Conservation (phyloP, 805 yeast genomes). For the Kluyveromyces wickerhamii region DNA sequence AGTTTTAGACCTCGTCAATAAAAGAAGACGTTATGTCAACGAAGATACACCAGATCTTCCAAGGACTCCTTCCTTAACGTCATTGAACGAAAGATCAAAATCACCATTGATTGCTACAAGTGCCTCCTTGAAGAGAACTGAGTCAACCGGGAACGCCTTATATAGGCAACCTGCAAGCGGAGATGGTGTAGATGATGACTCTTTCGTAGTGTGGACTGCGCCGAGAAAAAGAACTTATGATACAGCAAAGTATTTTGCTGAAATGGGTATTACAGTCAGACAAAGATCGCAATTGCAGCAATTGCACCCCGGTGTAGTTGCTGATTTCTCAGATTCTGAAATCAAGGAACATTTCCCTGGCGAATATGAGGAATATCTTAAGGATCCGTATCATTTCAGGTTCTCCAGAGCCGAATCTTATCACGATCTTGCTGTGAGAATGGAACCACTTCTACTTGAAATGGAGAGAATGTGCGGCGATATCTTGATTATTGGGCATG, state of each 20-base stretch:
- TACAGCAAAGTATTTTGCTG: slow-evolving; percentile 61
- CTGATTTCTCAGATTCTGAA: slow-evolving; percentile 55
- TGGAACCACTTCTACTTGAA: slow-evolving; percentile 88
- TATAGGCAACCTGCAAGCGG: slow-evolving; percentile 35
- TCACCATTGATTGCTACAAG: slow-evolving; percentile 25
- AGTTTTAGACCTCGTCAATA: slow-evolving; percentile 33
- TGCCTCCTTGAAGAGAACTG: slow-evolving; percentile 19
- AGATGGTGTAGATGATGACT: slow-evolving; percentile 51
- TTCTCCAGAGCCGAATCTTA: slow-evolving; percentile 90
- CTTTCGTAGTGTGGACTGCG: slow-evolving; percentile 91
- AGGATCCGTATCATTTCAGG: slow-evolving; percentile 89
- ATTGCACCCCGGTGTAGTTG: slow-evolving; percentile 82
- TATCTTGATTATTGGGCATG: slow-evolving; percentile 86
- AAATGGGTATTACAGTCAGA: slow-evolving; percentile 53
- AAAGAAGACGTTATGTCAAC: slow-evolving; percentile 13
- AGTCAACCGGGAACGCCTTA: slow-evolving; percentile 19
- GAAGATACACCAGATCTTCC: neutral
- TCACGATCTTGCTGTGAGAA: slow-evolving; percentile 89
- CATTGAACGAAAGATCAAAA: slow-evolving; percentile 4
- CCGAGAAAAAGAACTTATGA: slow-evolving; percentile 78
- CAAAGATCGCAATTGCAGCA: slow-evolving; percentile 82
- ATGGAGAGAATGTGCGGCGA: slow-evolving; percentile 90
- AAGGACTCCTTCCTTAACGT: slow-evolving; percentile 3
- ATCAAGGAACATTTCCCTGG: slow-evolving; percentile 53
- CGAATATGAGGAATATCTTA: slow-evolving; percentile 55